A percentile compares a stretch with the other conserved stretches of the same genome.
phyloP scores from a whole-genome alignment of 495 filamentous ascomycete species.

The Cairneyella variabilis region DNA sequence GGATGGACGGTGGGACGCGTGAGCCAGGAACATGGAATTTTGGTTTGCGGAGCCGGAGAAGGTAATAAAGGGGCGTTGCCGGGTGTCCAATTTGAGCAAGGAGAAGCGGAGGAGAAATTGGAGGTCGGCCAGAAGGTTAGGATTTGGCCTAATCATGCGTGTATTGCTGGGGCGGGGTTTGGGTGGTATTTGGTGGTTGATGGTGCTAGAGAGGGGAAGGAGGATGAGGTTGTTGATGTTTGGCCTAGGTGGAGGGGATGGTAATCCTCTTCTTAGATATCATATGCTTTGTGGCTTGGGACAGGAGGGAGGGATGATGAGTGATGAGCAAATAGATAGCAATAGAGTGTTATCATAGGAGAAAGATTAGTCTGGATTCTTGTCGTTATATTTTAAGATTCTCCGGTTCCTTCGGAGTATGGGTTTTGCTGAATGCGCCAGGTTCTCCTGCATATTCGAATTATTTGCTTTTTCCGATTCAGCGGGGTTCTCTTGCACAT shows the following conservation, averaged over 20 bases:
- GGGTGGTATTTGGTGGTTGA: constrained; percentile 78
- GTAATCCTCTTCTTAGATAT: constrained; percentile 29
- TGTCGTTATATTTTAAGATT: no score
- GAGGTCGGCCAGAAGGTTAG: constrained; percentile 60
- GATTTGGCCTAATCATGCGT: constrained; percentile 84
- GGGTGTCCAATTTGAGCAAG: no score
- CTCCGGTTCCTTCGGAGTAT: no score
- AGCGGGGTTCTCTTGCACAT: no score
- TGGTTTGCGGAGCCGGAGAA: constrained; percentile 38
- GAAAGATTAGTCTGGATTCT: no score
- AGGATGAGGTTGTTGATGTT: constrained; percentile 63
- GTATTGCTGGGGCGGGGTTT: constrained; percentile 69
- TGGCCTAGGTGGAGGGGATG: constrained; percentile 63
- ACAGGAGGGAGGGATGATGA: not conserved
- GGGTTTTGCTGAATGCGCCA: no score
- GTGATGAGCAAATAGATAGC: not conserved
- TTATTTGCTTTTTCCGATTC: no score
- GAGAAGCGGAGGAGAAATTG: constrained; percentile 34
- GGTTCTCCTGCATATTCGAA: no score
- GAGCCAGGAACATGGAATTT: constrained; percentile 64
- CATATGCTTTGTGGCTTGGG: not conserved
- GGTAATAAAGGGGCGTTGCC: no score
- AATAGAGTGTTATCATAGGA: no score
- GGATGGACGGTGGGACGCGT: constrained; percentile 61
- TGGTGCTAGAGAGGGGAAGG: constrained; percentile 40